Percentiles rank a stretch among this genome's conserved stretches.
Evolutionary conservation across 164 flowering plant genomes (phyloP).

Genomic region (Dillenia turbinata): DNA sequence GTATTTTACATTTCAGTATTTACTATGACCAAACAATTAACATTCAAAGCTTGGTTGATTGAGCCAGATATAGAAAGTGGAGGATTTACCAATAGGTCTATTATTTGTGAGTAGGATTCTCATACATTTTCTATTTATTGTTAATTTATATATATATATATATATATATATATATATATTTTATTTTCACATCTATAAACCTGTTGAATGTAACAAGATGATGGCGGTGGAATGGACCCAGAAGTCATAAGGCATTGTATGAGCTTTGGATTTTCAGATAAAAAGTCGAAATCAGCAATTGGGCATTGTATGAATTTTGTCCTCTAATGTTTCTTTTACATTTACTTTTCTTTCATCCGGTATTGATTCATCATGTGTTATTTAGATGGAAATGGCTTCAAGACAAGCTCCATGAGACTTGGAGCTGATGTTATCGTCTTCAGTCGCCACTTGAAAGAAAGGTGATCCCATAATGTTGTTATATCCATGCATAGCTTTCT

Average conservation of each 20-base stretch:
- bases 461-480: constrained; percentile 28
- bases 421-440: constrained; percentile 93
- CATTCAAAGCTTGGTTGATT: too few species aligned
- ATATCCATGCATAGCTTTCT: too few species aligned
- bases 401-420: constrained; percentile 92
- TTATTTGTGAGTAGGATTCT: too few species aligned
- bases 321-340: background rate
- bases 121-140: too few species aligned
- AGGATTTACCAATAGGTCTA: too few species aligned
- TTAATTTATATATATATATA: too few species aligned
- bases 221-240: constrained; percentile 99
- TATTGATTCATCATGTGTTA: constrained; percentile 25
- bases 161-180: too few species aligned
- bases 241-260: constrained; percentile 74
- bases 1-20: constrained; percentile 22
- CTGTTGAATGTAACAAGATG: constrained; percentile 40
- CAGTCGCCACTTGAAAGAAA: constrained; percentile 47
- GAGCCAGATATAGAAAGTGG: too few species aligned
- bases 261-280: constrained; percentile 97
- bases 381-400: constrained; percentile 99
- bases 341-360: constrained; percentile 1
- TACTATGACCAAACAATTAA: too few species aligned
- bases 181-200: too few species aligned
- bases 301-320: constrained; percentile 62
- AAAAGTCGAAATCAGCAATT: constrained; percentile 62